Base-by-base conservation (phyloP, 2,329 filamentous ascomycete species). In the Rosellinia necatrix region DNA sequence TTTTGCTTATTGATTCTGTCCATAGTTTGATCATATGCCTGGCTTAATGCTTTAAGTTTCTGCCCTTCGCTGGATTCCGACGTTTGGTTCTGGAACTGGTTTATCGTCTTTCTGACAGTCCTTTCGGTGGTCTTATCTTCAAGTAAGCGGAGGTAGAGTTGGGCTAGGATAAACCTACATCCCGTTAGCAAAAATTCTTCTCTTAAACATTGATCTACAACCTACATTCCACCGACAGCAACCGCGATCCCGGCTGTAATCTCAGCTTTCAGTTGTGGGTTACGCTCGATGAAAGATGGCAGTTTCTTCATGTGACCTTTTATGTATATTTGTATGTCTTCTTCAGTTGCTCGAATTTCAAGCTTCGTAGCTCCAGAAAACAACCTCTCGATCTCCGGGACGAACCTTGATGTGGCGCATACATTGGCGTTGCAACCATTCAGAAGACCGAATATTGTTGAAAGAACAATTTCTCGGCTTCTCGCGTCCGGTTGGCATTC, bases 11-110 rank as follows among this genome's bases (percentile, higher is more conserved):
- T 46, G 24, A 82, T 79, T 17, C 77, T 66, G 2, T 73, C 34
- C 65, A 82, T 75, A 0, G 74, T 72, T 0, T 73, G 58, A 0
- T 70, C 53, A 42, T 83, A 84, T 0, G 74, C 73, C n/a, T n/a
- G 9, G 60, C 4, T 13, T 75, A 64, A 13, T 76, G 74, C n/a
- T n/a, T n/a, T n/a, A n/a, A n/a, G n/a, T n/a, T n/a, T n/a, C n/a
- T n/a, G n/a, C n/a, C n/a, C n/a, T n/a, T n/a, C n/a, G n/a, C n/a
- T n/a, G n/a, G n/a, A n/a, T n/a, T n/a, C n/a, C n/a, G 3, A 66
- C 69, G 10, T 64, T 47, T 3, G 65, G 62, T 7, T 71, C 72
- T 12, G 37, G 69, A 0, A 67, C 59, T 0, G 80, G 59, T 0
- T 59, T 65, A 24, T 53, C 10, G 71, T 66, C 0, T 19, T 49